These are phyloP conservation scores for Carpinus fangiana DNA, from an alignment of 306 rosid species.

Conservation along the genomic window DNA sequence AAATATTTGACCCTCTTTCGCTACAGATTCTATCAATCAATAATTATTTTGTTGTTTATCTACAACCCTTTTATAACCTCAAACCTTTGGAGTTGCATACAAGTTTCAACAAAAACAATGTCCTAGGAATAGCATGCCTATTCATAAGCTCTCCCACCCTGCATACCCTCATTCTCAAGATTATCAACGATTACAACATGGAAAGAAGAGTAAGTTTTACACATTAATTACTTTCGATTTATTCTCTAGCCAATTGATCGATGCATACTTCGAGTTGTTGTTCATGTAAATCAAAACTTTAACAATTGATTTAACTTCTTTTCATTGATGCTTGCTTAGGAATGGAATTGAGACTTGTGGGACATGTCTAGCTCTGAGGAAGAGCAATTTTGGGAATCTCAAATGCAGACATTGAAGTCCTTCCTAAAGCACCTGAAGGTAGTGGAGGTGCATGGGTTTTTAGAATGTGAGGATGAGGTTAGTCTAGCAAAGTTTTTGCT, in stretches of 20 bases:
- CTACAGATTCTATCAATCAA: slow-evolving; percentile 70
- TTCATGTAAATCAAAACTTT: neutral
- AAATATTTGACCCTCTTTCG: neutral
- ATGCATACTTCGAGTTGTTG: neutral
- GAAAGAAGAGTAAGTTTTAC: slow-evolving; percentile 61
- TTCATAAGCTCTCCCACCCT: slow-evolving; percentile 63
- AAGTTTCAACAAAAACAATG: slow-evolving; percentile 56
- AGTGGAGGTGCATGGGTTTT: slow-evolving; percentile 66
- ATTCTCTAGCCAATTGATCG: neutral
- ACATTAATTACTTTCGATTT: neutral
- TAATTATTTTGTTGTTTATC: slow-evolving; percentile 40
- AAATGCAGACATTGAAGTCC: slow-evolving; percentile 39
- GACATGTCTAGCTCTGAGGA: slow-evolving; percentile 52
- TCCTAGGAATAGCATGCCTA: slow-evolving; percentile 59
- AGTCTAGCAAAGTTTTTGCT: slow-evolving; percentile 70
- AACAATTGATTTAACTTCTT: slow-evolving; percentile 7
- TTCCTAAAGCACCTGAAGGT: slow-evolving; percentile 63
- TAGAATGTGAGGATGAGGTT: slow-evolving; percentile 75
- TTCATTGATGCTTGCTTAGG: slow-evolving; percentile 30
- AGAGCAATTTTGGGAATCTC: slow-evolving; percentile 79
- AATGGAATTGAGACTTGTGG: slow-evolving; percentile 80
- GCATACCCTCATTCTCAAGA: slow-evolving; percentile 53
- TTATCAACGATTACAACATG: slow-evolving; percentile 40
- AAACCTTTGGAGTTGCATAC: slow-evolving; percentile 59
- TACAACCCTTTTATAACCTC: slow-evolving; percentile 62